Evolutionary conservation across 495 filamentous ascomycete species (phyloP).

Genomic region (Extremus antarcticus): DNA sequence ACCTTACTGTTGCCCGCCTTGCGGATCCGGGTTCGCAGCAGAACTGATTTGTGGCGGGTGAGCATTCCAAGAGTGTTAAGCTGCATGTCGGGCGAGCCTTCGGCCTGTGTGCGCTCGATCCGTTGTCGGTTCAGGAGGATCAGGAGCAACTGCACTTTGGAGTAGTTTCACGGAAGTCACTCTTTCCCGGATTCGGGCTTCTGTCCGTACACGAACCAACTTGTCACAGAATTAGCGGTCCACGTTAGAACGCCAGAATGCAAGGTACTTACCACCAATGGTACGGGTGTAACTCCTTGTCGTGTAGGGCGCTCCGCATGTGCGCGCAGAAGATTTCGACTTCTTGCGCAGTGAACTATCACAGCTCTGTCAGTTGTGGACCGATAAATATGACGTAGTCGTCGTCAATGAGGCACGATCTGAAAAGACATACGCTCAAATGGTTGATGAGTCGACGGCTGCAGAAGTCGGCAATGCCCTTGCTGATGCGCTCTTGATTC

Average conservation of each 20-base stretch:
- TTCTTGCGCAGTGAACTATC: not conserved
- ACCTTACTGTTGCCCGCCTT: too few relatives aligned
- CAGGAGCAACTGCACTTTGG: too few relatives aligned
- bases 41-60: too few relatives aligned
- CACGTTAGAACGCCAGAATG: not conserved
- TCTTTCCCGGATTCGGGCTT: too few relatives aligned
- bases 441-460: not conserved
- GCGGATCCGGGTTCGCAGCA: too few relatives aligned
- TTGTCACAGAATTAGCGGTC: not conserved
- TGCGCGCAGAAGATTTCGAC: not conserved
- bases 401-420: not conserved
- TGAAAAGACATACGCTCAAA: not conserved
- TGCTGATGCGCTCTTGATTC: slow-evolving; percentile 12
- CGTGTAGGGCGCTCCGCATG: not conserved
- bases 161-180: too few relatives aligned
- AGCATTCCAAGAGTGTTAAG: too few relatives aligned
- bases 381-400: too few relatives aligned
- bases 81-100: too few relatives aligned
- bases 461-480: slow-evolving; percentile 13
- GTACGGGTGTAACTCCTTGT: not conserved
- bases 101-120: too few relatives aligned
- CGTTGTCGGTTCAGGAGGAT: too few relatives aligned
- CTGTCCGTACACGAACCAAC: not conserved
- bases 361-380: too few relatives aligned
- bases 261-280: not conserved